Evolutionary conservation across 2,329 filamentous ascomycete genomes (phyloP), one percentile per base, ranked within the genome.

Genomic region (Cordyceps tenuipes): DNA sequence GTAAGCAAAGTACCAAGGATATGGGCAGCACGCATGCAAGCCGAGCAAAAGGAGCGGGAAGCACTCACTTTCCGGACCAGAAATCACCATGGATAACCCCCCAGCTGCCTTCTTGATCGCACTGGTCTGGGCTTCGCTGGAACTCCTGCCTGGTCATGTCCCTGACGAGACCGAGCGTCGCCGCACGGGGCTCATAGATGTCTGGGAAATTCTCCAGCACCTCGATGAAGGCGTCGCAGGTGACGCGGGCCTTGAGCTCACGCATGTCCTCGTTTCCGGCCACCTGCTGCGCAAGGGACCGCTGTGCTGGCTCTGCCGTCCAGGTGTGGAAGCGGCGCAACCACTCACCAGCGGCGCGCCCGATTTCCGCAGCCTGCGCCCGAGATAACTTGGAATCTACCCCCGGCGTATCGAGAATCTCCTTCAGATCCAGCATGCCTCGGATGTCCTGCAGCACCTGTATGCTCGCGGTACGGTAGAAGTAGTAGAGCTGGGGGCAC

Each of bases 281-380:
- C 17, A 54, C n/a, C 15, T 46, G 19, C 17, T 17, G 36, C 9
- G 41, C 41, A 8, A 60, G 21, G 23, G 21, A 8, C 21, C 19
- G 49, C 41, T 60, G 57, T 29, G 41, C 50, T 7, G 50, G 50
- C 41, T 31, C 13, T 23, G 19, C 41, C 13, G 56, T 29, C 56
- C 56, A 58, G 12, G 41, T 23, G 39, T 59, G 57, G n/a, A 54
- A 60, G 48, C 49, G 31, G 5, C 19, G 48, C 36, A 60, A 50
- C 57, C 57, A 60, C 1, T 10, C n/a, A 15, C 43, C 43, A 1
- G n/a, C 17, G 7, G 43, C 57, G 9, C 41, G 49, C 34, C 57
- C 50, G n/a, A 54, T 31, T 17, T 52, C 26, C 41, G 26, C 17
- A 2, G 43, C 19, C 41, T 52, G 31, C n/a, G n/a, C 26, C 31